A percentile compares a stretch with the other conserved stretches of the same genome.
Conservation (phyloP, 805 yeast genomes). For the Sugiyamaella valdiviana region DNA sequence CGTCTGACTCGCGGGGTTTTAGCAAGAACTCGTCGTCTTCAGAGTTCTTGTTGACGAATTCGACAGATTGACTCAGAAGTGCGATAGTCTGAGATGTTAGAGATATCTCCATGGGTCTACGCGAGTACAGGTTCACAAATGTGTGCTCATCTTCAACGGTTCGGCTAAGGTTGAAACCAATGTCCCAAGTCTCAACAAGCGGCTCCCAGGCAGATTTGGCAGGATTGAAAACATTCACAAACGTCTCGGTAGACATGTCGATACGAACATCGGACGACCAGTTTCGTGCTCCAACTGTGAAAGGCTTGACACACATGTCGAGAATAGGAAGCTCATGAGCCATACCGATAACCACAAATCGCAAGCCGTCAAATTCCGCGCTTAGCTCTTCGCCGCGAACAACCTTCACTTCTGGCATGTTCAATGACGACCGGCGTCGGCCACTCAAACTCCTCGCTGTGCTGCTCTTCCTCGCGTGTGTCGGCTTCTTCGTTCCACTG, state of each 20-base stretch:
- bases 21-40: constrained; percentile 21
- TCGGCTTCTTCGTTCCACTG: not conserved
- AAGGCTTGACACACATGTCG: constrained; percentile 69
- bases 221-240: constrained; percentile 75
- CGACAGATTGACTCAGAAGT: constrained; percentile 60
- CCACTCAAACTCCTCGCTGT: not conserved
- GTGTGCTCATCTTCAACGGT: constrained; percentile 40
- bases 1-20: constrained; percentile 66
- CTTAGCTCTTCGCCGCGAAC: constrained; percentile 64
- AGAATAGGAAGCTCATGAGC: constrained; percentile 85
- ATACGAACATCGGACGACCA: constrained; percentile 86
- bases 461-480: constrained; percentile 2
- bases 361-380: constrained; percentile 66
- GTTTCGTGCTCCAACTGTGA: constrained; percentile 59
- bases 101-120: constrained; percentile 71
- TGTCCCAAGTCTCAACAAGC: constrained; percentile 77
- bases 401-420: constrained; percentile 25
- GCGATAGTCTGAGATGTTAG: constrained; percentile 78
- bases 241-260: constrained; percentile 57
- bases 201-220: constrained; percentile 90
- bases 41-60: constrained; percentile 33
- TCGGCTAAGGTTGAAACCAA: constrained; percentile 62
- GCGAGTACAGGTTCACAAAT: constrained; percentile 63
- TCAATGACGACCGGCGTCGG: not conserved
- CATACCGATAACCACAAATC: constrained; percentile 82